Base-by-base conservation (phyloP, 2,329 filamentous ascomycete genomes). In the Chaetomium sp. region DNA sequence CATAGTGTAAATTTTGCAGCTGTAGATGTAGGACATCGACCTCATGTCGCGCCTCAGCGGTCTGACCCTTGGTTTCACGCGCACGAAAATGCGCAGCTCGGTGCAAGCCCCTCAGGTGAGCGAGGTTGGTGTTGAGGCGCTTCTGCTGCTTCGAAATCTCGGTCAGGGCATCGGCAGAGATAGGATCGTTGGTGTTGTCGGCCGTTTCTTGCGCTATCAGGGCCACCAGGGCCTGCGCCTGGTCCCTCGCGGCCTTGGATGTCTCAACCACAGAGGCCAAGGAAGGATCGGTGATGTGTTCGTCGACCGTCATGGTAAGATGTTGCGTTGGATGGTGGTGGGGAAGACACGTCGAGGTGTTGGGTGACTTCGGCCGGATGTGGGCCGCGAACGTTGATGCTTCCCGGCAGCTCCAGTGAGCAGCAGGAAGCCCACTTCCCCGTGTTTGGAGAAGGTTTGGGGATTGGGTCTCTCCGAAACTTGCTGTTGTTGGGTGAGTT, bases 1-100 rank as follows among this genome's bases (percentile, higher is more conserved):
- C 92, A 68, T 99, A 99, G 70, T 94, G 95, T 6, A 99, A 76
- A 67, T 99, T 99, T 72, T 97, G 92, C 54, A 99, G 79, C 67
- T 95, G 89, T 40, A 99, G 79, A 69, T 97, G 91, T 59, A 99
- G 78, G 49, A 86, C 84, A 69, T 99, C 94, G 61, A 97, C 90
- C 72, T 96, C 90, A 65, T 92, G 88, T 49, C 91, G 84, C 49
- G 88, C 88, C 70, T 96, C 90, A 35, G 89, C 87, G 0, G 94
- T 97, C 64, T 84, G 78, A 52, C 87, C 79, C 70, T 97, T 97
- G 11, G 91, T 96, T 63, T 90, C 84, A 62, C 94, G 85, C 35
- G 91, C 89, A 35, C 84, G 80, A 64, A 96, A 80, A 62, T 91
- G 84, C 8, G 91, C 90, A 61, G 87, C 81, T 34, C 94, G 85